Conservation (phyloP, 495 filamentous ascomycete species). For the Aspergillus biplanus region DNA sequence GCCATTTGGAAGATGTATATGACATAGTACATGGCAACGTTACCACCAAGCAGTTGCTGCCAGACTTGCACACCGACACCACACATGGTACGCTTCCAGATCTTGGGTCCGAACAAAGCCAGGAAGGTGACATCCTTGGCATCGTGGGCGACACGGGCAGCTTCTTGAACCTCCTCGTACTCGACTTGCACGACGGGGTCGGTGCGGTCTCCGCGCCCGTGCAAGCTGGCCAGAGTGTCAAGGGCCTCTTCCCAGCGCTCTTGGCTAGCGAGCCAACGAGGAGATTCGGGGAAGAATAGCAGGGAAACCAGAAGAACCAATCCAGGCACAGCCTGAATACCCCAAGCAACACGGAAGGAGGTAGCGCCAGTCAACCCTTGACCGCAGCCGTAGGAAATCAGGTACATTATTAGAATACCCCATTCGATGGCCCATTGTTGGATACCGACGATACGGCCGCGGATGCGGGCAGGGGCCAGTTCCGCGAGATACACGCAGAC, state of each 20-base stretch:
- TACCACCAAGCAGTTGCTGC: constrained; percentile 72
- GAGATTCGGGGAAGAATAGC: constrained; percentile 72
- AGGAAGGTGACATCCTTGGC: constrained; percentile 61
- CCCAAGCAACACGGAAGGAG: constrained; percentile 75
- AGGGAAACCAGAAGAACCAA: constrained; percentile 65
- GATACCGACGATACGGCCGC: constrained; percentile 71
- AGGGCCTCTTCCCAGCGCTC: constrained; percentile 71
- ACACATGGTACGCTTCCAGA: constrained; percentile 74
- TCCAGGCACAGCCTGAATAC: constrained; percentile 70
- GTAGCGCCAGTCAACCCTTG: constrained; percentile 50
- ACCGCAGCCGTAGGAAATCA: constrained; percentile 66
- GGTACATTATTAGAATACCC: constrained; percentile 66
- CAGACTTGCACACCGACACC: constrained; percentile 68
- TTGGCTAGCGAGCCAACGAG: constrained; percentile 72
- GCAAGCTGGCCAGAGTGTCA: constrained; percentile 67
- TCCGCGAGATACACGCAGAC: constrained; percentile 84
- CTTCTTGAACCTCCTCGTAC: constrained; percentile 72
- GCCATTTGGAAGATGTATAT: constrained; percentile 75
- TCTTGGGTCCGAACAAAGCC: constrained; percentile 59
- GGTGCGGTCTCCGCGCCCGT: constrained; percentile 63
- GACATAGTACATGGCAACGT: constrained; percentile 72
- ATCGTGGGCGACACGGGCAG: constrained; percentile 54
- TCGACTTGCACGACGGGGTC: constrained; percentile 73
- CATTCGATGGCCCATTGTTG: constrained; percentile 79
- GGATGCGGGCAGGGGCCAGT: constrained; percentile 66